Evolutionary conservation across 345 rosid species (phyloP), one percentile per base, ranked within the genome.

Genomic region (Euphorbia peplus): DNA sequence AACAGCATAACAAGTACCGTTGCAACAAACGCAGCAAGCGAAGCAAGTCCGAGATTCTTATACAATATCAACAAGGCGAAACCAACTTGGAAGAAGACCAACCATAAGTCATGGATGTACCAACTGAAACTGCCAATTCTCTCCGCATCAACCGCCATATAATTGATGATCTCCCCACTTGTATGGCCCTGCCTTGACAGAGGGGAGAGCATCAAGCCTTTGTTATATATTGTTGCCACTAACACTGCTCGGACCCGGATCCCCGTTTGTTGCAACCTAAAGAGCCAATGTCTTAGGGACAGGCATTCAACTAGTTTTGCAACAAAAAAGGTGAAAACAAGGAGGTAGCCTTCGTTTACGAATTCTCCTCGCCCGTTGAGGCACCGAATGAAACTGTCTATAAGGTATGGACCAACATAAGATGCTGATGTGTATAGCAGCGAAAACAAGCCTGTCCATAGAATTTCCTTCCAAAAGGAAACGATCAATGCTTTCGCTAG

Each of bases 391-490:
- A 79, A 76, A 3, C 67, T 30, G 13, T 73, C 83, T 13, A 75
- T 79, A 13, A 79, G 77, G 69, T 64, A 79, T 0, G 83, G 83
- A n/a, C 83, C 83, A 69, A 76, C 83, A 72, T 72, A 79, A n/a
- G 80, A 53, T 8, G 80, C 70, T 50, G 54, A 7, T 8, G 74
- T 75, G 61, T 69, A 30, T 29, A 75, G 3, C 29, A 59, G 26
- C 1, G 78, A 70, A 42, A 68, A 13, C 3, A 77, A 25, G 41
- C 59, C 77, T 11, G 71, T 77, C 70, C 19, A 69, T 3, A 77
- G 32, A 64, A 72, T 30, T 51, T 73, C 80, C 35, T 41, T 77
- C 80, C 74, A 73, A 1, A 41, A 57, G 42, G 67, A 58, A 11
- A 64, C 18, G 24, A 73, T 21, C 54, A 77, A 28, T 5, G 74